Conservation (phyloP, 1,284 basidiomycete genomes). For the Inonotus obliquus region DNA sequence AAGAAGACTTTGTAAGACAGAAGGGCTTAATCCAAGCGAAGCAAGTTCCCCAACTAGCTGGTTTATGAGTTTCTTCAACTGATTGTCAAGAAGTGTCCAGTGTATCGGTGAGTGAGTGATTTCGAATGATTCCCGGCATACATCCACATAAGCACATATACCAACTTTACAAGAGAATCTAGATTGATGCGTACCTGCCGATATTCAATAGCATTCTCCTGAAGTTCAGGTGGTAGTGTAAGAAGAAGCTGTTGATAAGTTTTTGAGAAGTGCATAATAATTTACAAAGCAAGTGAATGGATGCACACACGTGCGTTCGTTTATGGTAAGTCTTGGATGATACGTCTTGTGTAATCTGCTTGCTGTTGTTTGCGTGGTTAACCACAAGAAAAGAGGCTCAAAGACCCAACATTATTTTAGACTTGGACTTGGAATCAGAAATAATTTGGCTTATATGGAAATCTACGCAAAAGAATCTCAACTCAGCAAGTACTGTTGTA, state of each 20-base stretch:
- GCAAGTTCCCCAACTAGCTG: constrained; percentile 80
- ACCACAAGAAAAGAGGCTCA: too few species aligned
- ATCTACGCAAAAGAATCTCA: too few species aligned
- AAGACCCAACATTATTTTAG: too few species aligned
- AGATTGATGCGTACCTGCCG: constrained; percentile 50
- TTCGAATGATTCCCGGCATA: too few species aligned
- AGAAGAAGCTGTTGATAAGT: constrained; percentile 67
- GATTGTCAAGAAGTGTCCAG: too few species aligned
- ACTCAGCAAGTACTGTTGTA: too few species aligned
- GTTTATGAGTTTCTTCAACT: constrained; percentile 94
- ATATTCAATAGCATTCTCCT: constrained; percentile 82
- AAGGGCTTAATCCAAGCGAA: constrained; percentile 68
- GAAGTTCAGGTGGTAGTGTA: constrained; percentile 70
- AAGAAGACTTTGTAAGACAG: constrained; percentile 47
- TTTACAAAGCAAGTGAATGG: neutral
- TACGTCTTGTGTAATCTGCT: too few species aligned
- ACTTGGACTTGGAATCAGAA: too few species aligned
- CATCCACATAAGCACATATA: neutral
- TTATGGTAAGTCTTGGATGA: neutral
- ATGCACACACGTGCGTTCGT: neutral
- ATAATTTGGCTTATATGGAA: too few species aligned
- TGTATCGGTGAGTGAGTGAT: too few species aligned
- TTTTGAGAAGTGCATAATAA: constrained; percentile 80
- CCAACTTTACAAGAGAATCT: neutral
- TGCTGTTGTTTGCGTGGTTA: neutral